Percentiles rank a stretch among this genome's conserved stretches.
Conservation (phyloP, 106 monocot genomes). For the Phalaenopsis aphrodite region DNA sequence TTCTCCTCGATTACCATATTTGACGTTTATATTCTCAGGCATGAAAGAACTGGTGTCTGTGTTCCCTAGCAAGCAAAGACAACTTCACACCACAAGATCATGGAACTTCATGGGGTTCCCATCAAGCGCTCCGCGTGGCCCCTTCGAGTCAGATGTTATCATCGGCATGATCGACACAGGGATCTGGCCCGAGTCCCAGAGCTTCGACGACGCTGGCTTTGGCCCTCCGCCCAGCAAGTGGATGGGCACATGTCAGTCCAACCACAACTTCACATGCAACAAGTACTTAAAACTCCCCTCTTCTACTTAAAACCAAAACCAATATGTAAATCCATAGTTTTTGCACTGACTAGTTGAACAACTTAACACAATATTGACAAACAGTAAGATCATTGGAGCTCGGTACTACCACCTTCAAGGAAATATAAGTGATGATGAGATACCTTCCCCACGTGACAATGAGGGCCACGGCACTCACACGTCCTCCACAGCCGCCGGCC, state of each 20-base stretch:
- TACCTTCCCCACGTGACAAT: background rate
- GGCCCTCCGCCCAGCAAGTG: constrained; percentile 27
- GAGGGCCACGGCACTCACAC: constrained; percentile 13
- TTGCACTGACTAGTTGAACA: background rate
- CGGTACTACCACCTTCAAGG: constrained; percentile 9
- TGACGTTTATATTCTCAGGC: background rate
- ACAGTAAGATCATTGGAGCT: constrained; percentile 13
- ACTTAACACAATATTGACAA: background rate
- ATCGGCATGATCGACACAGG: constrained; percentile 26
- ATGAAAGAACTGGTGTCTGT: constrained; percentile 13
- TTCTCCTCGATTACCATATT: background rate
- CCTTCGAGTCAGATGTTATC: constrained; percentile 22
- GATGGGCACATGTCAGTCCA: constrained; percentile 25
- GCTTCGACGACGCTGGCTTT: constrained; percentile 28
- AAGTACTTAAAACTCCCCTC: constrained; percentile 11
- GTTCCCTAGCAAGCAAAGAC: constrained; percentile 12
- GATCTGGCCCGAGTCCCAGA: constrained; percentile 35
- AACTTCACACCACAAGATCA: constrained; percentile 26
- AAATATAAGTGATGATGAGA: background rate
- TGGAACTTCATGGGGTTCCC: constrained; percentile 32
- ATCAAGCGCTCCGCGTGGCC: background rate
- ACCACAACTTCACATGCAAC: constrained; percentile 28
- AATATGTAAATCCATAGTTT: background rate
- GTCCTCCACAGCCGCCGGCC: constrained; percentile 21
- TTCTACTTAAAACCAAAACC: too few species aligned